phyloP scores from a whole-genome alignment of 768 basidiomycete species.

The Phanerochaete sordida region DNA sequence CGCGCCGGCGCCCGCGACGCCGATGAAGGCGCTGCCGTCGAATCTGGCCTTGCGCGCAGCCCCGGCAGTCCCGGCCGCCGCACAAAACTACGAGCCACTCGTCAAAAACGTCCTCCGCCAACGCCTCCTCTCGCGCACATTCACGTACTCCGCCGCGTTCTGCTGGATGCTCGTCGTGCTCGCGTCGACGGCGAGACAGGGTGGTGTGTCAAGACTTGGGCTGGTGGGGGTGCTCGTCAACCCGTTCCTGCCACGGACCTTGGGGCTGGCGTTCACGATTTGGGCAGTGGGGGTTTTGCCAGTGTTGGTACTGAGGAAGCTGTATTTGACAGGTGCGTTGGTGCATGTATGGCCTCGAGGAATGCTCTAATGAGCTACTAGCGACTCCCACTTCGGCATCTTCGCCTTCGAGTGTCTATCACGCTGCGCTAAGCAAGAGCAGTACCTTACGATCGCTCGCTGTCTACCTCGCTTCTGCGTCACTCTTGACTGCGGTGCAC shows the following conservation, averaged over 20 bases:
- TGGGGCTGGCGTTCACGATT: conserved; percentile 35
- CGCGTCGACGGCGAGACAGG: conserved; percentile 44
- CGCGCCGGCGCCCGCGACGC: conserved; percentile 22
- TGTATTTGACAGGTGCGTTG: conserved; percentile 54
- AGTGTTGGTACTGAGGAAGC: conserved; percentile 52
- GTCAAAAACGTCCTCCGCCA: conserved; percentile 59
- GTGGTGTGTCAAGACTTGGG: conserved; percentile 31
- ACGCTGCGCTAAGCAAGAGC: conserved; percentile 42
- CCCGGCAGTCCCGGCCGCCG: conserved; percentile 53
- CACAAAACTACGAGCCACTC: conserved; percentile 61
- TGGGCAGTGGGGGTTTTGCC: conserved; percentile 60
- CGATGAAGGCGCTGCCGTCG: conserved; percentile 41
- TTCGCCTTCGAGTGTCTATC: conserved; percentile 50
- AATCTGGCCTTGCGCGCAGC: conserved; percentile 42
- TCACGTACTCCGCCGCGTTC: conserved; percentile 45
- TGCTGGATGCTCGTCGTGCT: conserved; percentile 40
- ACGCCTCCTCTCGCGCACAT: conserved; percentile 52
- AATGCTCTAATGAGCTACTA: conserved; percentile 18
- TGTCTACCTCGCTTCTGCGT: conserved; percentile 46
- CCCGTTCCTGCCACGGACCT: conserved; percentile 34
- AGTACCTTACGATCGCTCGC: conserved; percentile 42
- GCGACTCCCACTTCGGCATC: conserved; percentile 45
- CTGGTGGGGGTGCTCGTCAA: conserved; percentile 36
- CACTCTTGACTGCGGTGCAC: conserved; percentile 42
- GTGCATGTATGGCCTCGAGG: background rate